phyloP scores from a whole-genome alignment of 257 asterid genomes.

The Haberlea rhodopensis region DNA sequence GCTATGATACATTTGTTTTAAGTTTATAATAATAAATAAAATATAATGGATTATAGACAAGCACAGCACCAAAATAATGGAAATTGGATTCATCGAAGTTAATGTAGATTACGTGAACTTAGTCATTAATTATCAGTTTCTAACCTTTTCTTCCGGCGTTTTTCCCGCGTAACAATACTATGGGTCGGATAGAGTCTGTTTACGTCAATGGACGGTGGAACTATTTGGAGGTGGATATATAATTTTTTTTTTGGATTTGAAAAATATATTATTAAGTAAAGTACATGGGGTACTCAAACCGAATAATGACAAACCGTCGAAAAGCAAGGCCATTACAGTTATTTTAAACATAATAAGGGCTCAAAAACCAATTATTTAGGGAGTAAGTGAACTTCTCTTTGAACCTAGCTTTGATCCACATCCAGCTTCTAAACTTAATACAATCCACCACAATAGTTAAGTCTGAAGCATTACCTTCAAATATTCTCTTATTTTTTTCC shows the following conservation, averaged over 20 bases:
- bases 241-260: background rate
- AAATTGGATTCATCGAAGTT: background rate
- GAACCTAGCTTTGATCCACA: too few relatives aligned
- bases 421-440: too few relatives aligned
- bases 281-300: background rate
- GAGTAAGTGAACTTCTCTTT: too few relatives aligned
- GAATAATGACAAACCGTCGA: too few relatives aligned
- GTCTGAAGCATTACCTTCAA: too few relatives aligned
- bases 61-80: slow-evolving; percentile 20
- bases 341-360: too few relatives aligned
- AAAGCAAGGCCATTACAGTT: too few relatives aligned
- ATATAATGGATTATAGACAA: background rate
- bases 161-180: slow-evolving; percentile 24
- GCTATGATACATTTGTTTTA: slow-evolving; percentile 44
- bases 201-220: background rate
- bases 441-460: too few relatives aligned
- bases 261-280: background rate
- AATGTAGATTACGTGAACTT: slow-evolving; percentile 47
- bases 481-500: too few relatives aligned
- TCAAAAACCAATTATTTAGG: too few relatives aligned
- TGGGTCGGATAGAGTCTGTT: slow-evolving; percentile 29
- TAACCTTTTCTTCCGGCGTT: slow-evolving; percentile 38
- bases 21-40: slow-evolving; percentile 27
- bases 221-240: background rate
- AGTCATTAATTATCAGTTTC: slow-evolving; percentile 32